phyloP scores from a whole-genome alignment of 768 basidiomycete species.

The Amanita thiersii region DNA sequence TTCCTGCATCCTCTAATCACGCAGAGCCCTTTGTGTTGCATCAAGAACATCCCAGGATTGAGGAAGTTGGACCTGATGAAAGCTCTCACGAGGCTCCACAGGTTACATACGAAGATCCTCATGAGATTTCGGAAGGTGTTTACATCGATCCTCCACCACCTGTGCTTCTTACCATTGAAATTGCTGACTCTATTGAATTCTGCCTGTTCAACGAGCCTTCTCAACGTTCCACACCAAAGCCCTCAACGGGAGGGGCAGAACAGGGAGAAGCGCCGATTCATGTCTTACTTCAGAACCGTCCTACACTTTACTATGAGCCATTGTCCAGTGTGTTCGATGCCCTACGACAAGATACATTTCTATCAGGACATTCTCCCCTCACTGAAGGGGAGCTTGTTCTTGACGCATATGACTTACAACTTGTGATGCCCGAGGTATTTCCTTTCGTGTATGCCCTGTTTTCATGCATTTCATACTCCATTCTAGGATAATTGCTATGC shows the following conservation, averaged over 20 bases:
- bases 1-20: not conserved
- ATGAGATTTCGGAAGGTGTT: conserved; percentile 57
- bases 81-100: conserved; percentile 9
- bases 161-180: conserved; percentile 43
- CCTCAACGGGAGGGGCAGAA: conserved; percentile 16
- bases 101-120: conserved; percentile 30
- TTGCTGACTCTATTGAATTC: conserved; percentile 28
- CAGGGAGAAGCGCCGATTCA: conserved; percentile 15
- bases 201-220: conserved; percentile 48
- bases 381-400: conserved; percentile 57
- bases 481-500: conserved; percentile 61
- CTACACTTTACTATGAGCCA: conserved; percentile 74
- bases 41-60: not conserved
- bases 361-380: conserved; percentile 37
- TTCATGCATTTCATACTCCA: conserved; percentile 2
- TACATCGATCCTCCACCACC: conserved; percentile 73
- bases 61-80: conserved; percentile 8
- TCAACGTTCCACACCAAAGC: conserved; percentile 26
- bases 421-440: conserved; percentile 59
- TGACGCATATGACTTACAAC: conserved; percentile 62
- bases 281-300: conserved; percentile 54
- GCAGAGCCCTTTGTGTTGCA: not conserved
- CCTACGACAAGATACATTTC: conserved; percentile 52
- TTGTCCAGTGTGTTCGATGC: conserved; percentile 63
- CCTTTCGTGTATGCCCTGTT: not conserved